Evolutionary conservation across 2,329 filamentous ascomycete genomes (phyloP).

Genomic region (Aspergillus amoenus): DNA sequence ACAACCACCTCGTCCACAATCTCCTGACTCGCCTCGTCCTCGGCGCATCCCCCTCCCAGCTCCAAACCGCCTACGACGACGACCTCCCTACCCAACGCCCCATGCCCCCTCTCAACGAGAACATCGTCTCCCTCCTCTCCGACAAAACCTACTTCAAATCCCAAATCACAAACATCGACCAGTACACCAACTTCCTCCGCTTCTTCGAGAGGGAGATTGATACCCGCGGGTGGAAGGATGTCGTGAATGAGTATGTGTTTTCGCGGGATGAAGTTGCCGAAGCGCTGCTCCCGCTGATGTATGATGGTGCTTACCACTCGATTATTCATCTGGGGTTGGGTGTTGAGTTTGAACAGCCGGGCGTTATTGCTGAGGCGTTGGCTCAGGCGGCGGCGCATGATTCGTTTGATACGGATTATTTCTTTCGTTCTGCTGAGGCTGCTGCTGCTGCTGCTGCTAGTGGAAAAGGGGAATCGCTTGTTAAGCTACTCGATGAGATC

Average conservation of each 20-base stretch:
- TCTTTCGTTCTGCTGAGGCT: neutral
- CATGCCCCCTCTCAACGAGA: conserved; percentile 20
- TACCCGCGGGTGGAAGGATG: conserved; percentile 55
- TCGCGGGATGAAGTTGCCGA: conserved; percentile 59
- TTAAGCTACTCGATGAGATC: neutral
- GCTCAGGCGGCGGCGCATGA: conserved; percentile 70
- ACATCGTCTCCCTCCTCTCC: conserved; percentile 16
- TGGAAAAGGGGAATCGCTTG: neutral
- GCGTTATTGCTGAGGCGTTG: conserved; percentile 72
- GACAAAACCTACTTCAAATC: conserved; percentile 24
- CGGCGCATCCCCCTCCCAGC: conserved; percentile 25
- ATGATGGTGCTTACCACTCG: conserved; percentile 63
- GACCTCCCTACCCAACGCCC: conserved; percentile 24
- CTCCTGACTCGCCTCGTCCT: conserved; percentile 30
- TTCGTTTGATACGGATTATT: neutral
- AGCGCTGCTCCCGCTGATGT: conserved; percentile 64
- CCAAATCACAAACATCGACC: conserved; percentile 34
- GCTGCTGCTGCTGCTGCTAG: neutral
- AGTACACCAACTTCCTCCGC: conserved; percentile 67
- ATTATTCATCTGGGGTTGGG: conserved; percentile 82
- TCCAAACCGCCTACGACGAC: conserved; percentile 29
- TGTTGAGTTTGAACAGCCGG: conserved; percentile 73
- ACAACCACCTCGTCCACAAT: conserved; percentile 33
- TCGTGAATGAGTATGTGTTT: conserved; percentile 65
- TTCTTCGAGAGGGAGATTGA: conserved; percentile 72